A percentile compares a stretch with the other conserved stretches of the same genome.
Conservation (phyloP, 2,329 filamentous ascomycete genomes). For the Sporothrix humicola region DNA sequence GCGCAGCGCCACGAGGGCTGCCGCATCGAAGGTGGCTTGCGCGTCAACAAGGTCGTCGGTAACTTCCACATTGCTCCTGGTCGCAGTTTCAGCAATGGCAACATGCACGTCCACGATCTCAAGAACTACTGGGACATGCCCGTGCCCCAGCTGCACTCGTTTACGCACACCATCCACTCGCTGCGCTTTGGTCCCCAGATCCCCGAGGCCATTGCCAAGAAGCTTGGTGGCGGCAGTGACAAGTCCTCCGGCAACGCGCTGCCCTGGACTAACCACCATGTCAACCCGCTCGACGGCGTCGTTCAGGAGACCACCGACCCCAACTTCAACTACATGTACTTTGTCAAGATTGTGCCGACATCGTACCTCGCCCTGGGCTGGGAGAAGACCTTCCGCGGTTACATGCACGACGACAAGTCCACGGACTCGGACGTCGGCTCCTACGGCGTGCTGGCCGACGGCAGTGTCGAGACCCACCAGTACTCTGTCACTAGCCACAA, state of each 20-base stretch:
- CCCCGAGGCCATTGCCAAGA: slow-evolving; percentile 70
- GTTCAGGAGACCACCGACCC: slow-evolving; percentile 78
- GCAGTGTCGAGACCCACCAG: slow-evolving; percentile 95
- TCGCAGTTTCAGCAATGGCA: slow-evolving; percentile 92
- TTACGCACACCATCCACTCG: slow-evolving; percentile 85
- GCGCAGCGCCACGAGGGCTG: slow-evolving; percentile 90
- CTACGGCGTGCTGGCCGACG: slow-evolving; percentile 69
- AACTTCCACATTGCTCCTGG: slow-evolving; percentile 99
- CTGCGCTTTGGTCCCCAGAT: slow-evolving; percentile 93
- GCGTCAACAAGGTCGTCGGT: slow-evolving; percentile 97
- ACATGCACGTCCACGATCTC: slow-evolving; percentile 96
- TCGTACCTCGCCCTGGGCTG: slow-evolving; percentile 92
- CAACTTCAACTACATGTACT: slow-evolving; percentile 98
- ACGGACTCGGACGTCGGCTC: slow-evolving; percentile 66
- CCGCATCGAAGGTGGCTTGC: slow-evolving; percentile 86
- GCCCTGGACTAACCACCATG: slow-evolving; percentile 85
- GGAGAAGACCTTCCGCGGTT: slow-evolving; percentile 63
- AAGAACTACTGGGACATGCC: slow-evolving; percentile 89
- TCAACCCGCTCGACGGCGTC: slow-evolving; percentile 86
- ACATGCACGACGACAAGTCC: slow-evolving; percentile 45
- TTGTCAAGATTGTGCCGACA: slow-evolving; percentile 96
- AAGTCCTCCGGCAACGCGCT: slow-evolving; percentile 46
- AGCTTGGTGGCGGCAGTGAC: slow-evolving; percentile 51
- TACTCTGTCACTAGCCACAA: slow-evolving; percentile 98
- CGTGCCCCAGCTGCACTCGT: slow-evolving; percentile 75